Evolutionary conservation across 306 rosid genomes (phyloP).

Genomic region (Oxytropis ochrocephala): DNA sequence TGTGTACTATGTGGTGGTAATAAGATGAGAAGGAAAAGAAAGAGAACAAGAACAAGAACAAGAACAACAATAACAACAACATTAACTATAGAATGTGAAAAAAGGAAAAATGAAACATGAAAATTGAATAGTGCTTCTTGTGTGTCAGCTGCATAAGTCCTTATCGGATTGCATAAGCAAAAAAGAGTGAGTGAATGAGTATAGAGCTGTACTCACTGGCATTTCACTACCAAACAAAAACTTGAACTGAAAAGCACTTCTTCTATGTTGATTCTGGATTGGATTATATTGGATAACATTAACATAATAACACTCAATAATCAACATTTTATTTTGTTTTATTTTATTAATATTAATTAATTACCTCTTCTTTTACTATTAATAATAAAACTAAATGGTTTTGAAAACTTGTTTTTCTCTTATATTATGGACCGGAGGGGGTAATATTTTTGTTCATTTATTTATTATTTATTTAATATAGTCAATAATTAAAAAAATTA

Average conservation of each 20-base stretch:
- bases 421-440: no score
- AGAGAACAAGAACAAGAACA: slow-evolving; percentile 7
- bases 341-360: neutral
- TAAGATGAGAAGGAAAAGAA: neutral
- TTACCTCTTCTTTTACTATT: neutral
- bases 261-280: slow-evolving; percentile 16
- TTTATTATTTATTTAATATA: no score
- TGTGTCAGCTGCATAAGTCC: slow-evolving; percentile 57
- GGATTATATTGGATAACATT: neutral
- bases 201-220: neutral
- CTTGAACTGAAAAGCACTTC: slow-evolving; percentile 32
- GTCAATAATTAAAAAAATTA: no score
- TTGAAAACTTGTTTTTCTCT: neutral
- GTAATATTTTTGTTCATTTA: no score
- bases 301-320: neutral
- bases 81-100: slow-evolving; percentile 26
- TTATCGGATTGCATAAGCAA: slow-evolving; percentile 41
- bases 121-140: slow-evolving; percentile 18
- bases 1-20: no score
- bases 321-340: neutral
- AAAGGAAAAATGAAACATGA: slow-evolving; percentile 16
- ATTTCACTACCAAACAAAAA: slow-evolving; percentile 38
- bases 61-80: slow-evolving; percentile 10
- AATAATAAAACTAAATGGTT: neutral
- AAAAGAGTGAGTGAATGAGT: slow-evolving; percentile 11